These are phyloP conservation scores for Vigna trinervia DNA, from an alignment of 306 rosid genomes.

Conservation along the genomic window DNA sequence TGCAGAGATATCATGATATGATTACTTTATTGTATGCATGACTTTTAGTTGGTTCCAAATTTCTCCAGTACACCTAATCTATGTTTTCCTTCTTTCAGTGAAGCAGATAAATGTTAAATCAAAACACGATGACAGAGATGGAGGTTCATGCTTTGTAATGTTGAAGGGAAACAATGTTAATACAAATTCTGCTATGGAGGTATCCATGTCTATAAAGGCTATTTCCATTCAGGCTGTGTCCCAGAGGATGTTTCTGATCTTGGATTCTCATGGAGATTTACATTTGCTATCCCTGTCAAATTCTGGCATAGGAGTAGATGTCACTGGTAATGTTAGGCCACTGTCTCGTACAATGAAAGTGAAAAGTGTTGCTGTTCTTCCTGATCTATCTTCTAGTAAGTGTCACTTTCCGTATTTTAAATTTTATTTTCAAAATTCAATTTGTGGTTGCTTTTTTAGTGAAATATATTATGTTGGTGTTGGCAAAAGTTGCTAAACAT, in stretches of 20 bases:
- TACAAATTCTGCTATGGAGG: slow-evolving; percentile 51
- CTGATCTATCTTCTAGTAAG: slow-evolving; percentile 70
- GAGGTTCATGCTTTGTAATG: slow-evolving; percentile 67
- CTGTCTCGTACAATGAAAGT: slow-evolving; percentile 71
- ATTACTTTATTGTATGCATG: slow-evolving; percentile 16
- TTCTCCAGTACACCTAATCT: slow-evolving; percentile 46
- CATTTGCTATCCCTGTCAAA: slow-evolving; percentile 65
- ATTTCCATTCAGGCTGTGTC: slow-evolving; percentile 81
- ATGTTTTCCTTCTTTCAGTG: slow-evolving; percentile 57
- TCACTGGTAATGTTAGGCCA: slow-evolving; percentile 56
- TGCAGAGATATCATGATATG: slow-evolving; percentile 36
- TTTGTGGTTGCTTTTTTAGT: slow-evolving; percentile 23
- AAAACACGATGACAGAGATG: slow-evolving; percentile 58
- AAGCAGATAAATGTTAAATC: slow-evolving; percentile 65
- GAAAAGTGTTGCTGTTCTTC: slow-evolving; percentile 68
- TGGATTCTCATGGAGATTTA: slow-evolving; percentile 83
- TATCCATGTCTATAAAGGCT: slow-evolving; percentile 58
- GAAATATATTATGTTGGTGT: slow-evolving; percentile 24
- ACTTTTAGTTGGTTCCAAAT: slow-evolving; percentile 39
- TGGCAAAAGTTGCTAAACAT: slow-evolving; percentile 12
- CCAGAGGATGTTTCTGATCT: slow-evolving; percentile 62
- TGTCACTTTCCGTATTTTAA: slow-evolving; percentile 41
- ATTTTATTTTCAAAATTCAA: not conserved
- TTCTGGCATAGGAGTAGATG: slow-evolving; percentile 62
- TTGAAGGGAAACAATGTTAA: slow-evolving; percentile 58